These are phyloP conservation scores for Penicillium italicum DNA, from an alignment of 2,329 filamentous ascomycete genomes.

Conservation along the genomic window DNA sequence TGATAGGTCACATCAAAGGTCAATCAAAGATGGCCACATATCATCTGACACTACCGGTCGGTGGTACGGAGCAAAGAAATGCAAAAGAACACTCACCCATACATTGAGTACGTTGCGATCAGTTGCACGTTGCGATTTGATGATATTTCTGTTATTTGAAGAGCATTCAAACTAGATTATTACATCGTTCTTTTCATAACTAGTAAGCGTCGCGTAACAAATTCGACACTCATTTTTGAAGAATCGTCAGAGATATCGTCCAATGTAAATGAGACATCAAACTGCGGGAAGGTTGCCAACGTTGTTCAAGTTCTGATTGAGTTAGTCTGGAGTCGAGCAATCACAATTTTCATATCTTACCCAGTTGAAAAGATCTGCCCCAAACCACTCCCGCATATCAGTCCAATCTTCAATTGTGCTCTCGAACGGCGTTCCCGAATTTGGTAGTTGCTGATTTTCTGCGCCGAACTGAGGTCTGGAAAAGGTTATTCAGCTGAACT, in stretches of 20 bases:
- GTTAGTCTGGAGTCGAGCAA: neutral
- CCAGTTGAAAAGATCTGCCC: neutral
- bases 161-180: neutral
- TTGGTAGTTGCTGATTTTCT: neutral
- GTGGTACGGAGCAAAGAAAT: neutral
- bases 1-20: no score
- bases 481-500: neutral
- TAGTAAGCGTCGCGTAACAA: neutral
- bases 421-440: neutral
- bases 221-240: no score
- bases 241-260: neutral
- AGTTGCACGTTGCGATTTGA: neutral
- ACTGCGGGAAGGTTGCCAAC: neutral
- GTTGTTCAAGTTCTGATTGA: neutral
- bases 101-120: neutral
- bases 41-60: neutral
- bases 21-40: neutral
- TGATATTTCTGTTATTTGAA: neutral
- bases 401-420: slow-evolving; percentile 20
- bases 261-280: neutral
- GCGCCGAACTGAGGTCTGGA: neutral
- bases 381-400: slow-evolving; percentile 22
- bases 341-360: neutral
- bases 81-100: no score
- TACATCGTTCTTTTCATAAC: neutral